phyloP scores from a whole-genome alignment of 1,284 basidiomycete species.

The Ceratobasidium sp. region DNA sequence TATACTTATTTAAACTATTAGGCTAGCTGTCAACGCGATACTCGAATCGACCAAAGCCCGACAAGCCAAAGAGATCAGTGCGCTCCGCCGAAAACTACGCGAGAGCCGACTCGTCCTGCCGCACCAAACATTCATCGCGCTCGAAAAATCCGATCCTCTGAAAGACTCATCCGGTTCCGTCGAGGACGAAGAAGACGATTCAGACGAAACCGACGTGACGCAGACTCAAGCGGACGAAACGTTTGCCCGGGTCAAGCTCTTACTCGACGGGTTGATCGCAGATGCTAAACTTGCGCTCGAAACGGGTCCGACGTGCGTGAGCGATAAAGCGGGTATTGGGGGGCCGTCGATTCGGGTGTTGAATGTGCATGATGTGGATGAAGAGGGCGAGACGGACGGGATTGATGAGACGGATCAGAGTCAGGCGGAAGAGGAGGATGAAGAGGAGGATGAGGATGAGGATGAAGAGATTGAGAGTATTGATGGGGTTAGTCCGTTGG shows the following conservation, averaged over 20 bases:
- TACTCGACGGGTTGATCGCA: slow-evolving; percentile 18
- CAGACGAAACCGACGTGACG: slow-evolving; percentile 38
- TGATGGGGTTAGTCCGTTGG: slow-evolving; percentile 19
- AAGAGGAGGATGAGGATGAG: neutral
- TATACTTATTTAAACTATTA: slow-evolving; percentile 3
- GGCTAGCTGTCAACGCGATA: slow-evolving; percentile 77
- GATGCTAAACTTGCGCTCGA: slow-evolving; percentile 26
- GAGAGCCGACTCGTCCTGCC: slow-evolving; percentile 82
- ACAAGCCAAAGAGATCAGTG: slow-evolving; percentile 85
- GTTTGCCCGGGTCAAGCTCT: slow-evolving; percentile 20
- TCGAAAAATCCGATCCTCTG: slow-evolving; percentile 53
- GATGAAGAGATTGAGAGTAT: slow-evolving; percentile 28
- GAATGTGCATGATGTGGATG: slow-evolving; percentile 20
- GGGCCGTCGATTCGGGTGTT: slow-evolving; percentile 30
- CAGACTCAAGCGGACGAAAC: slow-evolving; percentile 43
- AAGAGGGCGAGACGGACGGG: neutral
- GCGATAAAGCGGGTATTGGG: neutral
- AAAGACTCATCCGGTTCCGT: slow-evolving; percentile 34
- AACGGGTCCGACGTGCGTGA: neutral
- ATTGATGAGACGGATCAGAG: slow-evolving; percentile 19
- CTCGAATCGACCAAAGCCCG: slow-evolving; percentile 79
- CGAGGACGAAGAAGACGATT: slow-evolving; percentile 33
- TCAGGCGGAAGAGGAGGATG: neutral
- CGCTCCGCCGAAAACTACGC: slow-evolving; percentile 78
- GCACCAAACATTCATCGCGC: slow-evolving; percentile 70